Percentiles rank a stretch among this genome's conserved stretches.
Evolutionary conservation across 176 grass and related monocot species (phyloP).

Genomic region (Avena atlantica): DNA sequence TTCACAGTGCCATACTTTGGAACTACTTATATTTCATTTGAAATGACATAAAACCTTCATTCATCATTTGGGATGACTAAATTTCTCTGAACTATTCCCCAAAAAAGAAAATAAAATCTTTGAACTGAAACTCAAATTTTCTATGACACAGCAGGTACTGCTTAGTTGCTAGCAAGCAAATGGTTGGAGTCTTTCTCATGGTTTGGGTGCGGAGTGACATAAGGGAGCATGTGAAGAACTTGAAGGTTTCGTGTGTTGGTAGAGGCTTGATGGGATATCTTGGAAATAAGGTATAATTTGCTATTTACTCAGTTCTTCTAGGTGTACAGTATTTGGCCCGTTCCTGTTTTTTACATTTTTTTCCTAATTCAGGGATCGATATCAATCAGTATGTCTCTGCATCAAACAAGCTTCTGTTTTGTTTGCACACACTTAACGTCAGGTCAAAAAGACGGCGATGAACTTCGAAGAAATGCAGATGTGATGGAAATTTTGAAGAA

Average conservation of each 20-base stretch:
- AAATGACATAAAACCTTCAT: not conserved
- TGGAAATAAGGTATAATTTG: conserved; percentile 78
- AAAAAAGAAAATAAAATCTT: not conserved
- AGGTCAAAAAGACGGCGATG: conserved; percentile 88
- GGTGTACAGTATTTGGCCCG: not conserved
- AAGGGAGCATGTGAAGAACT: conserved; percentile 84
- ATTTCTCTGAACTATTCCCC: not conserved
- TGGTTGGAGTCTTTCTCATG: conserved; percentile 96
- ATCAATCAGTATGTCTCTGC: conserved; percentile 95
- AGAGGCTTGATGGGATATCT: conserved; percentile 98
- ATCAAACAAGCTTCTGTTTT: conserved; percentile 97
- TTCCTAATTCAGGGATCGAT: conserved; percentile 72
- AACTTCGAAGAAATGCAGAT: conserved; percentile 86
- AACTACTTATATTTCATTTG: not conserved
- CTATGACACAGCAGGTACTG: conserved; percentile 65
- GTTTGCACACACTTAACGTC: conserved; percentile 97
- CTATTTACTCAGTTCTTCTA: conserved; percentile 7
- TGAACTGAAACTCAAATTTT: conserved; percentile 40
- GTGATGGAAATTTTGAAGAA: conserved; percentile 89
- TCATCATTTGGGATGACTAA: not conserved
- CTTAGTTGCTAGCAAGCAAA: conserved; percentile 94
- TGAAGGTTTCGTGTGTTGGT: conserved; percentile 96
- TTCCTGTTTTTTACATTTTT: not conserved
- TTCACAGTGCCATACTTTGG: not conserved
- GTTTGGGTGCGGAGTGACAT: conserved; percentile 92